phyloP scores from a whole-genome alignment of 306 rosid genomes.

The Oxytropis ochrocephala region DNA sequence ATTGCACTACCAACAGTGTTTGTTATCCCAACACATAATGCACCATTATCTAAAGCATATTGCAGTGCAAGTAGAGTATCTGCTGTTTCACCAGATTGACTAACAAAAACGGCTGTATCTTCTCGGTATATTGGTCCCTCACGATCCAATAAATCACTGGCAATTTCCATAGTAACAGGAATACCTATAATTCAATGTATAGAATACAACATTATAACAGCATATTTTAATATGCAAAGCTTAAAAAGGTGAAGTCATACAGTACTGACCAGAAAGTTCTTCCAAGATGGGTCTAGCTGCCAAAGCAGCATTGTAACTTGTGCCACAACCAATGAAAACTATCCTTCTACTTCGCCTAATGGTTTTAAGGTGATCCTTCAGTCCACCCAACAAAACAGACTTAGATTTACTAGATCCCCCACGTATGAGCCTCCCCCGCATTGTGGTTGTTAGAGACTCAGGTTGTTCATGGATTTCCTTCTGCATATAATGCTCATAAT shows the following conservation, averaged over 20 bases:
- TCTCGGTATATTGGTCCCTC: constrained; percentile 95
- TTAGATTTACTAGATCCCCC: constrained; percentile 71
- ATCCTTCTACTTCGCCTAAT: constrained; percentile 94
- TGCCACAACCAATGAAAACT: constrained; percentile 92
- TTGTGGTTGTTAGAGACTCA: constrained; percentile 88
- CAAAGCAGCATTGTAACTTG: constrained; percentile 98
- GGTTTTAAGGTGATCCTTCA: constrained; percentile 94
- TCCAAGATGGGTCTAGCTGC: constrained; percentile 96
- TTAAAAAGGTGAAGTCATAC: constrained; percentile 10
- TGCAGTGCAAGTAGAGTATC: constrained; percentile 86
- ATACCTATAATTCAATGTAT: constrained; percentile 49
- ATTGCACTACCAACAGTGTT: constrained; percentile 93
- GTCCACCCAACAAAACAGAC: constrained; percentile 90
- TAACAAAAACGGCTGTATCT: constrained; percentile 94
- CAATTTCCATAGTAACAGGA: constrained; percentile 98
- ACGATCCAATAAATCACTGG: constrained; percentile 94
- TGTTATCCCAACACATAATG: constrained; percentile 93
- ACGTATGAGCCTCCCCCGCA: constrained; percentile 92
- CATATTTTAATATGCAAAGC: constrained; percentile 7
- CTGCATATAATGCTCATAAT: constrained; percentile 92
- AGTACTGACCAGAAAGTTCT: constrained; percentile 86
- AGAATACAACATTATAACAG: constrained; percentile 12
- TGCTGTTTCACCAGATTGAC: constrained; percentile 99
- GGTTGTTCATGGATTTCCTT: constrained; percentile 98
- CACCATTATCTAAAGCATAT: constrained; percentile 93